These are phyloP conservation scores for Cydonia oblonga DNA, from an alignment of 331 rosid genomes.

Conservation along the genomic window DNA sequence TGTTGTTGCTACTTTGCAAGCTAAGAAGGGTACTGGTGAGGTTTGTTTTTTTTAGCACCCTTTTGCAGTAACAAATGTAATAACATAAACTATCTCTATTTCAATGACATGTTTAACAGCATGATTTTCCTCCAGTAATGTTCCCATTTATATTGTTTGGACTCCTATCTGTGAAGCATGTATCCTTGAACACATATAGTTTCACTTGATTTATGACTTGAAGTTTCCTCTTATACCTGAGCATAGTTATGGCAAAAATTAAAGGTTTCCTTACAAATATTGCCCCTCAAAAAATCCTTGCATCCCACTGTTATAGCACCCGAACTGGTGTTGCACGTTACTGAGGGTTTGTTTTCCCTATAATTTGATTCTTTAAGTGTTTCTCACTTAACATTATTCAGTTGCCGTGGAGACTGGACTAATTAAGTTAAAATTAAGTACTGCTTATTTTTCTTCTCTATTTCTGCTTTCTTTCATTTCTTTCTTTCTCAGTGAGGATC, in stretches of 20 bases:
- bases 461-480: background rate
- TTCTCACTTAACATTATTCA: no score
- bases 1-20: slow-evolving; percentile 65
- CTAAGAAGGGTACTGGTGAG: slow-evolving; percentile 89
- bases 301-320: no score
- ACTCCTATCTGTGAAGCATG: background rate
- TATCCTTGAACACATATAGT: background rate
- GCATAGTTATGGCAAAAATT: background rate
- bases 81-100: background rate
- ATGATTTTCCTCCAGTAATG: background rate
- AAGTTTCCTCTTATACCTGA: background rate
- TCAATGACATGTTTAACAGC: background rate
- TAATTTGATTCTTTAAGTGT: no score
- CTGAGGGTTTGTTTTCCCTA: no score
- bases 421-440: background rate
- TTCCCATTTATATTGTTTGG: background rate
- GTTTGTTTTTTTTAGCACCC: slow-evolving; percentile 44
- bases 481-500: background rate
- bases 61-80: background rate
- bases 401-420: no score
- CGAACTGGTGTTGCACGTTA: no score
- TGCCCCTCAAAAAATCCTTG: no score
- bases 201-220: background rate
- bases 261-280: background rate
- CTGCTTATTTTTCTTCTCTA: background rate